Conservation (phyloP, 495 filamentous ascomycete species). For the Penicillium lividum region DNA sequence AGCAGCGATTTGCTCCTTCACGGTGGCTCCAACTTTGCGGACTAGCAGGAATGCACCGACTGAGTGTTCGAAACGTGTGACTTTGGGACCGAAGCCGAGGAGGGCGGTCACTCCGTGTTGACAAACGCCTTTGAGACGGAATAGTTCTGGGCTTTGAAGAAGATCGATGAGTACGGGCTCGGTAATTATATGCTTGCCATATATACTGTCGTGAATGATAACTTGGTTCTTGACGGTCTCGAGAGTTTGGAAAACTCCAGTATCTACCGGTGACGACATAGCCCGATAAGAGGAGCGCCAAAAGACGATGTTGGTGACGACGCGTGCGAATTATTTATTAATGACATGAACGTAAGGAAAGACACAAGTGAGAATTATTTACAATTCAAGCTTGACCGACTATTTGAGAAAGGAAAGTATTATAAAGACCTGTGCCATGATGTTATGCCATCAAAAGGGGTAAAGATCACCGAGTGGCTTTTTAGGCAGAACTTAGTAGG, state of each 20-base stretch:
- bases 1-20: conserved; percentile 45
- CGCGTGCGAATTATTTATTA: not conserved
- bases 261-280: conserved; percentile 8
- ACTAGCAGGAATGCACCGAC: conserved; percentile 46
- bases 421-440: not conserved
- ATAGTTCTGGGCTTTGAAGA: conserved; percentile 33
- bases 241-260: conserved; percentile 27
- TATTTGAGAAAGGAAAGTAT: not conserved
- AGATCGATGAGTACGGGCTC: conserved; percentile 43
- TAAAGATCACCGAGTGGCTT: not conserved
- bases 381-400: too few species aligned
- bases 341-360: not conserved
- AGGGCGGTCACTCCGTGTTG: conserved; percentile 42
- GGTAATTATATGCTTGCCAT: conserved; percentile 33
- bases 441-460: not conserved
- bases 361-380: too few species aligned
- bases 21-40: conserved; percentile 36
- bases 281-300: not conserved
- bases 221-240: conserved; percentile 18
- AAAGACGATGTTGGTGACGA: too few species aligned
- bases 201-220: conserved; percentile 37
- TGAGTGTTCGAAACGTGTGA: conserved; percentile 47
- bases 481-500: not conserved
- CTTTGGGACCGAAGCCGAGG: conserved; percentile 34
- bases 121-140: conserved; percentile 38